A percentile compares a stretch with the other conserved stretches of the same genome.
Evolutionary conservation across 2,329 filamentous ascomycete species (phyloP).

Genomic region (Hypoxylon sp.): DNA sequence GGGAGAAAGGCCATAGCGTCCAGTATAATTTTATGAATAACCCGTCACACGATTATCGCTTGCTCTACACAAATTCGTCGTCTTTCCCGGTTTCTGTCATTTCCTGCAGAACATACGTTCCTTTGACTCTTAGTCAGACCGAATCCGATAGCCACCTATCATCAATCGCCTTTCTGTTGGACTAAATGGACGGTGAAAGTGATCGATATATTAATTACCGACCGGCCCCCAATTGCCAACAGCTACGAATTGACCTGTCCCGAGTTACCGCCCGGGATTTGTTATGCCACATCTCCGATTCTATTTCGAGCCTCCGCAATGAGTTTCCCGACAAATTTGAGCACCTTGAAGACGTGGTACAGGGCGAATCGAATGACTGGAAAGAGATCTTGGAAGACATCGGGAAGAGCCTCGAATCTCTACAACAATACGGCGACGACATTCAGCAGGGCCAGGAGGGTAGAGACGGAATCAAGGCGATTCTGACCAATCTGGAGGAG

Average conservation of each 20-base stretch:
- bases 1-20: conserved; percentile 15
- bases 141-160: not conserved
- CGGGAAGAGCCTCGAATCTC: conserved; percentile 2
- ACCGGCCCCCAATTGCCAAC: not conserved
- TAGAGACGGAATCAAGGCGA: not conserved
- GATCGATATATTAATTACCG: not conserved
- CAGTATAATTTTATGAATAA: conserved; percentile 6
- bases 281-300: conserved; percentile 3
- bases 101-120: not conserved
- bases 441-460: conserved; percentile 6
- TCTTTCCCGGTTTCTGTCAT: conserved; percentile 8
- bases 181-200: conserved; percentile 9
- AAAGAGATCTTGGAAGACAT: conserved; percentile 18
- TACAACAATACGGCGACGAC: conserved; percentile 2
- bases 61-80: not conserved
- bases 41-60: conserved; percentile 8
- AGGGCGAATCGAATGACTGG: conserved; percentile 15
- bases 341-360: conserved; percentile 10
- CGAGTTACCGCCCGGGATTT: conserved; percentile 6
- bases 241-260: conserved; percentile 8
- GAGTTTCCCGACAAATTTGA: conserved; percentile 13
- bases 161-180: not conserved
- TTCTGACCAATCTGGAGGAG: conserved; percentile 7
- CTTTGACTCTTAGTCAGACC: not conserved
- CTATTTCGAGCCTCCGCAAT: conserved; percentile 5